Conservation (phyloP, 179 eudicot genomes). For the Beta lomatogona region DNA sequence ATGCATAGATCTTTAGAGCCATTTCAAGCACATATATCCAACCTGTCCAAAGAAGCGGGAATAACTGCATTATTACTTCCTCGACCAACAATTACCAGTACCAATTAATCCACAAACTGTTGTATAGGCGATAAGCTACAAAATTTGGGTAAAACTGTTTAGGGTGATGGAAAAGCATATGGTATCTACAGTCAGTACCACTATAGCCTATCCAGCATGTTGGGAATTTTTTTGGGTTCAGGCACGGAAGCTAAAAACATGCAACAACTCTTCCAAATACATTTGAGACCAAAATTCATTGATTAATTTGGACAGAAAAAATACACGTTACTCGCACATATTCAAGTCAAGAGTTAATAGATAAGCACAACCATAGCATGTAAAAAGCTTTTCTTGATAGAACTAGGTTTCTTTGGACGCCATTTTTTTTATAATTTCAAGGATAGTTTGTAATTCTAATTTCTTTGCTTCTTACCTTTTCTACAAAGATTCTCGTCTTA, state of each 20-base stretch:
- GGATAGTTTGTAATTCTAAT: no score
- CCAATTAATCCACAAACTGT: background rate
- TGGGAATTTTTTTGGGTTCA: background rate
- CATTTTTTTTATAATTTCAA: no score
- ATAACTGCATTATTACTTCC: background rate
- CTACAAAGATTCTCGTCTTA: no score
- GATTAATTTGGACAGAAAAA: background rate
- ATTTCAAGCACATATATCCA: slow-evolving; percentile 94
- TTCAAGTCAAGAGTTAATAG: background rate
- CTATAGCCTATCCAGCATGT: background rate
- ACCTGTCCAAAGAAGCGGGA: slow-evolving; percentile 46
- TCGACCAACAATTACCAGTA: background rate
- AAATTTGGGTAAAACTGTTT: background rate
- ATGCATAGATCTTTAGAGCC: slow-evolving; percentile 76
- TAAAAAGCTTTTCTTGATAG: no score
- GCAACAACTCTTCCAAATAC: background rate
- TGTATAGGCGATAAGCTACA: background rate
- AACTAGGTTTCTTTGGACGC: no score
- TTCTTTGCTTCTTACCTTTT: no score
- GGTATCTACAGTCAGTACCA: no score
- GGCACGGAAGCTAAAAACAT: background rate
- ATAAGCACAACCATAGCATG: no score
- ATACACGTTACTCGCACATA: background rate
- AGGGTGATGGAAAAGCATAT: background rate
- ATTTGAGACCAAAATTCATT: no score